A percentile compares a stretch with the other conserved stretches of the same genome.
phyloP scores from a whole-genome alignment of 108 stramenopile species.

The Nitzschia sp. region DNA sequence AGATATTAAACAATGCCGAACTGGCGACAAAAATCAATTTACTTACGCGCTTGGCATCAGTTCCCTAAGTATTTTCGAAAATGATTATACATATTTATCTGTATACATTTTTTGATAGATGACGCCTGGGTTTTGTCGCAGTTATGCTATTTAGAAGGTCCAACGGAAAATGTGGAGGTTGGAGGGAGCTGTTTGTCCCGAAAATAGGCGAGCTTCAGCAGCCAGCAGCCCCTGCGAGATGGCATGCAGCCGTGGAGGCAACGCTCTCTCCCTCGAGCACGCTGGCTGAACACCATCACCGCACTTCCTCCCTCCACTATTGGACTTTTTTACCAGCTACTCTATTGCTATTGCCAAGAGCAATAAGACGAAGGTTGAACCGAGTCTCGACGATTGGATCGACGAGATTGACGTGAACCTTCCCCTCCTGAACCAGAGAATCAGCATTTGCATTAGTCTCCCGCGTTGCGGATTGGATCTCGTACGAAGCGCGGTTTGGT shows the following conservation, averaged over 20 bases:
- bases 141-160: not conserved
- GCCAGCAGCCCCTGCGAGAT: not conserved
- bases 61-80: too few species aligned
- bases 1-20: too few species aligned
- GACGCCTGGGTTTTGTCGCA: too few species aligned
- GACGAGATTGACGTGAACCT: slow-evolving; percentile 35
- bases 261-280: not conserved
- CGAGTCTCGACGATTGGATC: slow-evolving; percentile 58
- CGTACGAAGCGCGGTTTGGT: too few species aligned
- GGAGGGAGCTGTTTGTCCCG: too few species aligned
- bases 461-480: too few species aligned
- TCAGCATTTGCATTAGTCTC: not conserved
- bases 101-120: too few species aligned
- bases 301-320: not conserved
- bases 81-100: too few species aligned
- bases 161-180: not conserved
- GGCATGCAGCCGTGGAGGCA: not conserved
- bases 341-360: not conserved
- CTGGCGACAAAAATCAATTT: too few species aligned
- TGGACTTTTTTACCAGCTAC: not conserved
- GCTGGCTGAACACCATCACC: not conserved
- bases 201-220: not conserved
- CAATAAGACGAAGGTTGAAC: slow-evolving; percentile 6
- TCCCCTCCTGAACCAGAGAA: not conserved
- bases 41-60: too few species aligned